Base-by-base conservation (phyloP, 495 filamentous ascomycete genomes). In the Immersiella caudata region DNA sequence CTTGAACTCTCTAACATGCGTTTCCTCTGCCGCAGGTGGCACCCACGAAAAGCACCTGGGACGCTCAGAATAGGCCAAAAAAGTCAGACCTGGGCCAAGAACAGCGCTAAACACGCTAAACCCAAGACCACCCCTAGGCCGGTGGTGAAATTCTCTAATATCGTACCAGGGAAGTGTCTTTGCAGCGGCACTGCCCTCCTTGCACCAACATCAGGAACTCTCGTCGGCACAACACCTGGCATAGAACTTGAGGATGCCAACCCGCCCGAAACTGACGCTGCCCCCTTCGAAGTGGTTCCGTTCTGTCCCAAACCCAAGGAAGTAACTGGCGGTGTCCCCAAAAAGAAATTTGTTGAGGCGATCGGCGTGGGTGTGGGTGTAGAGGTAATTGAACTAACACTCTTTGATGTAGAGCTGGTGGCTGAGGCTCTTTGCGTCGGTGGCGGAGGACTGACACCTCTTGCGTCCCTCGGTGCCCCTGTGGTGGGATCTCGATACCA, bases 401-500 rank as follows among this genome's bases (percentile, higher is more conserved):
- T n/a, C 52, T 6, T 55, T 14, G 20, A 3, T n/a, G 52, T 21
- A 22, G 52, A 24, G 2, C 52, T 55, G 2, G 52, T 14, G 11
- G 52, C 22, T 11, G 52, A 6, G 5, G 22, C 52, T 14, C 52
- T 8, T 14, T 55, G 52, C 7, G 6, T 2, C 52, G 52, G 20
- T 2, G 52, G 2, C 20, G 52, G 52, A 20, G 52, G 52, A 20
- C 16, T 55, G 7, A n/a, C 52, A 9, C 52, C 52, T n/a, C 52
- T 55, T 14, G 52, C 52, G 14, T 55, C n/a, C 24, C 52, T 8
- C 24, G 52, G 6, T 12, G 14, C 16, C 1, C 70, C 70, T 4
- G 67, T 67, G 8, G 11, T 9, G 0, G 71, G 72, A 55, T 78
- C 72, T 2, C 81, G 75, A 60, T 84, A 84, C 82, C 82, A 84